Base-by-base conservation (phyloP, 139 green algal genomes). In the Chlamydomonas applanata region DNA sequence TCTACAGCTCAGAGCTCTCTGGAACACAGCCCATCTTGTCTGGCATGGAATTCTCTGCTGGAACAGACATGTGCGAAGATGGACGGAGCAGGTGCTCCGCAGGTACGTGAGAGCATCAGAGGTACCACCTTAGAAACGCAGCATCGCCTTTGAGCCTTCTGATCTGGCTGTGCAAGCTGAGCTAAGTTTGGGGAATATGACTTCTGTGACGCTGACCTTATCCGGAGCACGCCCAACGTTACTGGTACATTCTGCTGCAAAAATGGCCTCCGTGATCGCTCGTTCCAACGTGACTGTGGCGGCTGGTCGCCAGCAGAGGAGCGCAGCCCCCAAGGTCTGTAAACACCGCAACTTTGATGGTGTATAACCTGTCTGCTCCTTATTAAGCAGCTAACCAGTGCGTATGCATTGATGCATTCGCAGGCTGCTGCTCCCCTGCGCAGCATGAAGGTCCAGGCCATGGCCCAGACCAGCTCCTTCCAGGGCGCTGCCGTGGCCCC, bases 231-330 rank as follows among this genome's bases (percentile, higher is more conserved):
- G 11, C 40, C 7, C 40, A 49, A 49, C 40, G 40, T 49, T 19
- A 7, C 40, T 49, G 40, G 7, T 11, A 49, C 40, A 49, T 49
- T 49, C 40, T 49, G 40, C 40, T 49, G 40, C 40, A 61, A 76
- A 75, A 76, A 81, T 81, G 75, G 69, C 75, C 61, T 72, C 75
- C 70, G 67, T 70, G 70, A 77, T 77, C 53, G 62, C 76, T 9
- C 66, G 44, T 5, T 57, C n/a, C 24, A 61, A 61, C 32, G 13
- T 32, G 24, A 22, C 44, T 36, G 24, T n/a, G 24, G 25, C 66
- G 2, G 36, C 66, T n/a, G 40, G 22, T 3, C 9, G 7, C 19
- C 36, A 24, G 44, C 25, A 61, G 66, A 20, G 32, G 13, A 9
- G 22, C 2, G 11, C 35, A 45, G 40, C 70, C 24, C 11, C 20